phyloP scores from a whole-genome alignment of 2,329 filamentous ascomycete genomes.

The Colletotrichum sansevieriae region DNA sequence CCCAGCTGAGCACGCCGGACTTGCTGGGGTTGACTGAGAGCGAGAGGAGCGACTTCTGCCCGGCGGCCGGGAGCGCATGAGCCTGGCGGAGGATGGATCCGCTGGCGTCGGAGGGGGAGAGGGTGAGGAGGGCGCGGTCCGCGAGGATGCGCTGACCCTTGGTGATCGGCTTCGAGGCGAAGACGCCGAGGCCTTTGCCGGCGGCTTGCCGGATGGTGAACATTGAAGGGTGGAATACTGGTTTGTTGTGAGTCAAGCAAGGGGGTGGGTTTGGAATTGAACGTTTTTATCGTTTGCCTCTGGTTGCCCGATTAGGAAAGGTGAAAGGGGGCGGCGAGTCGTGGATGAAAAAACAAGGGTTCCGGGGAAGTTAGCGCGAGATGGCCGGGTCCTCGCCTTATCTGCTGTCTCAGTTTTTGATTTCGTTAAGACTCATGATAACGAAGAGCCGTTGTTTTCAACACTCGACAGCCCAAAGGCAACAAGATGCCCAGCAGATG shows the following conservation, averaged over 20 bases:
- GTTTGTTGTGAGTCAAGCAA: too few species aligned
- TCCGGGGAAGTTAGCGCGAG: not conserved
- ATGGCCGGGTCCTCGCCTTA: too few species aligned
- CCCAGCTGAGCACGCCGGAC: conserved; percentile 30
- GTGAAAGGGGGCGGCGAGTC: not conserved
- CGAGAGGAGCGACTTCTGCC: conserved; percentile 18
- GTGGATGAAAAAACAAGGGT: conserved; percentile 21
- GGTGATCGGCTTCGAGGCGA: conserved; percentile 25
- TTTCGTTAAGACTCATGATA: too few species aligned
- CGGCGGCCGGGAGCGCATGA: conserved; percentile 16
- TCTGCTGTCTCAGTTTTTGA: too few species aligned
- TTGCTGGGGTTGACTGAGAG: conserved; percentile 31
- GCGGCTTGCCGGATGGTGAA: conserved; percentile 31
- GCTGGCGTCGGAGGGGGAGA: conserved; percentile 25
- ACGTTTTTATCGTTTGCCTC: conserved; percentile 18
- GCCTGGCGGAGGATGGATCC: conserved; percentile 22
- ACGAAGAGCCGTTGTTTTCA: too few species aligned
- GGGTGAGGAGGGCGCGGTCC: conserved; percentile 35
- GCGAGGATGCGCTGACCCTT: conserved; percentile 31
- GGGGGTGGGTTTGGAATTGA: not conserved
- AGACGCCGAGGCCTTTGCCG: conserved; percentile 38
- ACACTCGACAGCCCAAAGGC: too few species aligned
- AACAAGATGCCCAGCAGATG: too few species aligned
- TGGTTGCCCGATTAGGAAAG: not conserved
- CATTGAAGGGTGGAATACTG: conserved; percentile 14